Evolutionary conservation across 345 rosid genomes (phyloP), one percentile per base, ranked within the genome.

Genomic region (Excoecaria cochinchinensis): DNA sequence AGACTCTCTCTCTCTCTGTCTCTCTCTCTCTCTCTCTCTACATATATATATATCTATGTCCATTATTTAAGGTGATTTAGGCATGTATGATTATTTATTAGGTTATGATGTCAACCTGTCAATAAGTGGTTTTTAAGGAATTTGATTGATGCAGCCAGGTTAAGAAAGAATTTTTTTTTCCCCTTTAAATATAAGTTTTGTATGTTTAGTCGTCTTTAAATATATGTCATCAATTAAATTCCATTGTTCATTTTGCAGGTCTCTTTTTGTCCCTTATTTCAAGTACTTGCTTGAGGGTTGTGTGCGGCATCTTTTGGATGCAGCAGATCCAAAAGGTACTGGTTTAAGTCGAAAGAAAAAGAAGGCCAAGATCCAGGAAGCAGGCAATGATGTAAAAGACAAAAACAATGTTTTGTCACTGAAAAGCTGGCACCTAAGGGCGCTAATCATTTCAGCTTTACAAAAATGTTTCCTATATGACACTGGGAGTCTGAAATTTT

Each of bases 201-300:
- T 25, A 50, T 4, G 55, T 5, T 39, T 16, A 38, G 1, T 47
- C 25, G 24, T 68, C 40, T 68, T n/a, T 69, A 51, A 40, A 36
- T 5, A 53, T 0, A 31, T 19, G 10, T 8, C 3, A 22, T 40
- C 39, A 9, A 15, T 71, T 69, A 21, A 71, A 69, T 69, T 51
- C 10, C 52, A 50, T 72, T 22, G 15, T 65, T 76, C 56, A 24
- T 67, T 31, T 6, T 85, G 86, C 89, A 95, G 99, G 84, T 91
- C 97, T 25, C 83, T 95, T 51, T 93, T 93, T 81, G 98, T 95
- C 55, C 97, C 96, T 22, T 95, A 93, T 81, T 93, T 93, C 84
- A 93, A 93, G 80, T 87, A 85, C 77, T 44, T 95, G 80, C 89
- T 89, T 51, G 95, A 89, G 76, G 85, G 85, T 72, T 89, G 89